Evolutionary conservation across 768 basidiomycete species (phyloP).

Genomic region (Tricholoma saponaceum): DNA sequence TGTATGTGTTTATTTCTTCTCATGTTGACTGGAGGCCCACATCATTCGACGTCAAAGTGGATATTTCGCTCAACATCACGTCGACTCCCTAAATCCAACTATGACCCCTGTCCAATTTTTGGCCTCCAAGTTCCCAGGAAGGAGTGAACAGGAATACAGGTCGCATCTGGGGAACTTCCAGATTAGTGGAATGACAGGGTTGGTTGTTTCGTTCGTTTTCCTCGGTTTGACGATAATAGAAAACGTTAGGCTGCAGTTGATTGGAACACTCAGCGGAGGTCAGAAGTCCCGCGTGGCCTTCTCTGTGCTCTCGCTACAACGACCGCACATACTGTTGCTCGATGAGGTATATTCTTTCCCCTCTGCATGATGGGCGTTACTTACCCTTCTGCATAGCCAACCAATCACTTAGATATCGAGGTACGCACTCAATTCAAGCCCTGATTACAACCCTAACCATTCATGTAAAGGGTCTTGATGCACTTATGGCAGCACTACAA

Average conservation of each 20-base stretch:
- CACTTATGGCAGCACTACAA: slow-evolving; percentile 78
- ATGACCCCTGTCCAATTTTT: slow-evolving; percentile 95
- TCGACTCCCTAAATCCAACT: slow-evolving; percentile 80
- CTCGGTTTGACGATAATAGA: not conserved
- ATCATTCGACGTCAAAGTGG: slow-evolving; percentile 43
- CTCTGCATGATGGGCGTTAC: not conserved
- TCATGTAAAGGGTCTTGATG: slow-evolving; percentile 79
- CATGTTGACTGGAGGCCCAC: not conserved
- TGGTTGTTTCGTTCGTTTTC: slow-evolving; percentile 11
- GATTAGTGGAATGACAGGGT: slow-evolving; percentile 95
- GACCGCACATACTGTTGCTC: slow-evolving; percentile 87
- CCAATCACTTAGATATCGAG: slow-evolving; percentile 96
- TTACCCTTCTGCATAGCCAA: slow-evolving; percentile 50
- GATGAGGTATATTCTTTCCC: slow-evolving; percentile 69
- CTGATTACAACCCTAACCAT: not conserved
- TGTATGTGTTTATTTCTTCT: slow-evolving; percentile 45
- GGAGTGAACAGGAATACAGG: slow-evolving; percentile 94
- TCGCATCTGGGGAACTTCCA: slow-evolving; percentile 96
- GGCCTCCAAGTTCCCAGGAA: slow-evolving; percentile 88
- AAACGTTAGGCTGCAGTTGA: slow-evolving; percentile 64
- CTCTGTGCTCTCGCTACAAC: slow-evolving; percentile 77
- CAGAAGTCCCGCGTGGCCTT: slow-evolving; percentile 97
- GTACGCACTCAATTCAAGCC: slow-evolving; percentile 27
- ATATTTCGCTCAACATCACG: slow-evolving; percentile 94
- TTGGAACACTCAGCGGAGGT: slow-evolving; percentile 91